Percentiles rank a stretch among this genome's conserved stretches.
Evolutionary conservation across 2,329 filamentous ascomycete genomes (phyloP).

Genomic region (Periconia sp.): DNA sequence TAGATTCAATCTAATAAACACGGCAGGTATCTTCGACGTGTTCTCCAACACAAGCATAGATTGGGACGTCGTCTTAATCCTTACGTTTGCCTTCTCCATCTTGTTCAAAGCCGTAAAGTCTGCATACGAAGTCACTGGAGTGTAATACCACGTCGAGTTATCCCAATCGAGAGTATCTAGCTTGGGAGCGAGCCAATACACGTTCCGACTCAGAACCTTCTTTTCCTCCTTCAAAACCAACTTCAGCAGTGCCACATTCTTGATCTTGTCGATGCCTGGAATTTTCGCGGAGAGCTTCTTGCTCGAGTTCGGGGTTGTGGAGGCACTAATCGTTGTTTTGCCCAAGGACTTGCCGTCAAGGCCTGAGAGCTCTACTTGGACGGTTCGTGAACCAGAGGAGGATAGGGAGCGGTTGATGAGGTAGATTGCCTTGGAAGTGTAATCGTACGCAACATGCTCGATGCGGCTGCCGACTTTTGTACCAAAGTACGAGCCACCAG

Average conservation of each 20-base stretch:
- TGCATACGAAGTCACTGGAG: conserved; percentile 60
- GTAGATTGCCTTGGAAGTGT: conserved; percentile 53
- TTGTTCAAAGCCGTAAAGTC: conserved; percentile 55
- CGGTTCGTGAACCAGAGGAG: conserved; percentile 45
- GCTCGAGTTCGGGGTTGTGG: conserved; percentile 54
- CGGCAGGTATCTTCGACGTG: conserved; percentile 58
- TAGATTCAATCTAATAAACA: conserved; percentile 63
- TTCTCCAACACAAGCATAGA: conserved; percentile 58
- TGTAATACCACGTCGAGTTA: conserved; percentile 64
- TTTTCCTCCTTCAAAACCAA: conserved; percentile 52
- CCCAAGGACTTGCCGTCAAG: conserved; percentile 53
- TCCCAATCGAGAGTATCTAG: conserved; percentile 62
- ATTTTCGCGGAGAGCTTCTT: conserved; percentile 26
- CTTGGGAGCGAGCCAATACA: conserved; percentile 63
- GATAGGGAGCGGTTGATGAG: conserved; percentile 62
- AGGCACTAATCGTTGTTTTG: conserved; percentile 29
- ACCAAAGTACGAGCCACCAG: conserved; percentile 65
- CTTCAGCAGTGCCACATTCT: conserved; percentile 58
- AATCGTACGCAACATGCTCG: conserved; percentile 65
- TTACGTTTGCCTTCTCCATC: conserved; percentile 14
- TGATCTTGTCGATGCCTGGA: conserved; percentile 36
- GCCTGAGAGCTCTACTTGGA: conserved; percentile 60
- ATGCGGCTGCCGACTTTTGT: conserved; percentile 57
- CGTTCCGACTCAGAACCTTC: conserved; percentile 59
- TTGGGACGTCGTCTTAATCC: conserved; percentile 28